Evolutionary conservation across 805 yeast species (phyloP), one percentile per base, ranked within the genome.

Genomic region (Kregervanrija fluxuum): DNA sequence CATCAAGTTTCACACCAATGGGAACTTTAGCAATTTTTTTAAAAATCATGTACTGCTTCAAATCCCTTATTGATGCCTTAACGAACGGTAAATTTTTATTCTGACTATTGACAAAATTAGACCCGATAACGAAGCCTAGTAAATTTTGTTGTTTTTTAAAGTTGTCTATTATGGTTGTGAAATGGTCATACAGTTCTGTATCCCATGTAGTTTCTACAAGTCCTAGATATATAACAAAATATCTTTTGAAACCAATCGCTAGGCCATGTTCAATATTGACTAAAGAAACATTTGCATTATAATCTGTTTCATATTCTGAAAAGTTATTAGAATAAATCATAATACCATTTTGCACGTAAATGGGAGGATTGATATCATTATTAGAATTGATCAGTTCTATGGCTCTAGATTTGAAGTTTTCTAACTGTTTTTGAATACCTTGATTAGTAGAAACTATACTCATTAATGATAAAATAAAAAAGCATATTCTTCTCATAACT

Each of bases 51-150:
- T 91, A 86, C 30, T 70, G 61, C 67, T 87, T 89, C 54, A 76
- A 71, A 64, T 90, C 97, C 62, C 96, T 79, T 45, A 89, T 73
- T 8, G 95, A 93, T 8, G 96, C 95, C 71, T 89, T 90, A 43
- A 88, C 90, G 62, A 79, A 87, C 4, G 96, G 73, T 42, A 67
- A 68, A 57, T 82, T 85, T 64, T 82, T 82, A 8, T 95, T 69
- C 42, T 64, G 64, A 55, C 81, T 82, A 66, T 82, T 85, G 42
- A 85, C 76, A 38, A 85, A 93, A 69, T 87, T 95, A 62, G 86
- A 85, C 38, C 95, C 95, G 22, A 95, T 95, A 62, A 87, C 85
- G 72, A 83, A 87, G 1, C 96, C 97, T 53, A 90, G 69, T n/a
- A 86, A 73, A 65, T 86, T 87, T 32, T 78, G 59, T 68, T 83